A percentile compares a stretch with the other conserved stretches of the same genome.
Conservation (phyloP, 192 early-diverging fungal genomes). For the Phlyctochytrium arcticum region DNA sequence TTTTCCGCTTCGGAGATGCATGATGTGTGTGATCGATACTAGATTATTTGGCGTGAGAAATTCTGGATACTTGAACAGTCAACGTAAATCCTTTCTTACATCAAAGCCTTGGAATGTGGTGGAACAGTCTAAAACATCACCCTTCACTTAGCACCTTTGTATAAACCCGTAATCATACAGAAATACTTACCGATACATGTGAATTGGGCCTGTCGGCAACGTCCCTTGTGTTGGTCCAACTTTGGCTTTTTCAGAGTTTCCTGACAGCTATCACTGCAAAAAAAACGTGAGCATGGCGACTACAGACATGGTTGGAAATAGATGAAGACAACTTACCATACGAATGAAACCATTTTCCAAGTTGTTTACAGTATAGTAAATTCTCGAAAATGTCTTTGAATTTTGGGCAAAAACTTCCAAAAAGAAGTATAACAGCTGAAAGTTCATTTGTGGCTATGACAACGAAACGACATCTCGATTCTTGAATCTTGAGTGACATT, state of each 20-base stretch:
- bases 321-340: neutral
- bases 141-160: too few relatives aligned
- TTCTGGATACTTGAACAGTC: neutral
- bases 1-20: slow-evolving; percentile 96
- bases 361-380: too few relatives aligned
- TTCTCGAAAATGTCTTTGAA: too few relatives aligned
- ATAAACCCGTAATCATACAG: too few relatives aligned
- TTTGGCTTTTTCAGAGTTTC: slow-evolving; percentile 95
- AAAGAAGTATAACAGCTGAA: too few relatives aligned
- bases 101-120: slow-evolving; percentile 72
- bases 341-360: slow-evolving; percentile 6
- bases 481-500: too few relatives aligned
- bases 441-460: too few relatives aligned
- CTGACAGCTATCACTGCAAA: slow-evolving; percentile 38
- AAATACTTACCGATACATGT: slow-evolving; percentile 61
- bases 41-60: neutral
- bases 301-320: neutral
- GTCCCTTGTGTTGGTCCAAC: slow-evolving; percentile 73
- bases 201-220: slow-evolving; percentile 82
- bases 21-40: slow-evolving; percentile 76
- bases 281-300: neutral
- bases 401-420: too few relatives aligned
- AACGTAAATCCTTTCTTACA: slow-evolving; percentile 24
- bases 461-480: too few relatives aligned
- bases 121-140: slow-evolving; percentile 63